A percentile compares a stretch with the other conserved stretches of the same genome.
Conservation (phyloP, 441 rosid species). For the Breynia disticha region DNA sequence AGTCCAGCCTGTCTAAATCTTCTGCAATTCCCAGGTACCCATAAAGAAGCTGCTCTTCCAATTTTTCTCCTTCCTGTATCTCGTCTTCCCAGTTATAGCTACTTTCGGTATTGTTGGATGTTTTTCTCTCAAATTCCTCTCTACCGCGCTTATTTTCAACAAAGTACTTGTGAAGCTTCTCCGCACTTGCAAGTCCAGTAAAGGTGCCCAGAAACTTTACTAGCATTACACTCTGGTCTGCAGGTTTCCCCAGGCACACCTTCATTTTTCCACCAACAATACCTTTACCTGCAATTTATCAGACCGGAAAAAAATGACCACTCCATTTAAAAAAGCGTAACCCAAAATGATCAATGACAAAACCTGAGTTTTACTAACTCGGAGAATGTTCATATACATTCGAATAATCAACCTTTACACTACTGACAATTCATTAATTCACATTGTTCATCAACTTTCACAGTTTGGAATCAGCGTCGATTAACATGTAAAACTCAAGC, state of each 20-base stretch:
- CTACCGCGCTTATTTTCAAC: constrained; percentile 36
- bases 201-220: constrained; percentile 48
- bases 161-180: constrained; percentile 40
- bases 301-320: not conserved
- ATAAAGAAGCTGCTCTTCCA: constrained; percentile 34
- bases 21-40: constrained; percentile 57
- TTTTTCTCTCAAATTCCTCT: constrained; percentile 25
- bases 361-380: not conserved
- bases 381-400: not conserved
- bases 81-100: constrained; percentile 1
- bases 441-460: too few relatives aligned
- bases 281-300: constrained; percentile 32
- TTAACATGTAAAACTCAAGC: too few relatives aligned
- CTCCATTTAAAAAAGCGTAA: too few relatives aligned
- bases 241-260: constrained; percentile 49
- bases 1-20: constrained; percentile 53
- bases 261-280: constrained; percentile 38
- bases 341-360: too few relatives aligned
- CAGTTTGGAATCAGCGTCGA: too few relatives aligned
- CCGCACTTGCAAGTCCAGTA: constrained; percentile 45
- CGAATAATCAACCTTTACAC: too few relatives aligned
- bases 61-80: constrained; percentile 18
- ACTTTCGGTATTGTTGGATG: constrained; percentile 14
- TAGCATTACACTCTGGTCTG: constrained; percentile 48
- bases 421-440: too few relatives aligned